phyloP scores from a whole-genome alignment of 2,329 filamentous ascomycete genomes.

The Aureobasidium sp. region DNA sequence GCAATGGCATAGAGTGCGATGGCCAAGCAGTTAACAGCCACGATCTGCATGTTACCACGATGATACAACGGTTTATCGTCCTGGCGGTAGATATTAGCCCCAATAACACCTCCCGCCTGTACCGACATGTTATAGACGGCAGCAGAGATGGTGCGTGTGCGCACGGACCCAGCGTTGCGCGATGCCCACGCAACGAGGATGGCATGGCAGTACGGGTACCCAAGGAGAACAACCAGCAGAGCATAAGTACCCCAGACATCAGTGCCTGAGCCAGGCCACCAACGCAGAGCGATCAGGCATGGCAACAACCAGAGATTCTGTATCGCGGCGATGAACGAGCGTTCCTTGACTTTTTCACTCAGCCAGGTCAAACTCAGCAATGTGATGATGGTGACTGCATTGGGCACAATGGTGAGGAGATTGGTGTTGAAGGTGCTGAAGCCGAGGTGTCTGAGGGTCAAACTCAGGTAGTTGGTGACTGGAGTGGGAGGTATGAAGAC shows the following conservation, averaged over 20 bases:
- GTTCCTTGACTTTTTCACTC: slow-evolving; percentile 41
- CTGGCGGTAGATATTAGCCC: slow-evolving; percentile 42
- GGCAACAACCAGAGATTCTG: slow-evolving; percentile 49
- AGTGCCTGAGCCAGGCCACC: slow-evolving; percentile 26
- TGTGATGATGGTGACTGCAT: slow-evolving; percentile 33
- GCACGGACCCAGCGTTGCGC: slow-evolving; percentile 34
- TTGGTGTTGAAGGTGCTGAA: slow-evolving; percentile 58
- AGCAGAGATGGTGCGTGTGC: slow-evolving; percentile 34
- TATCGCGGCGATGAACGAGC: slow-evolving; percentile 41
- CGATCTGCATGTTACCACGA: slow-evolving; percentile 33
- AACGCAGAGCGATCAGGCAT: neutral
- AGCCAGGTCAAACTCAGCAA: slow-evolving; percentile 40
- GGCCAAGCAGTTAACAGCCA: slow-evolving; percentile 25
- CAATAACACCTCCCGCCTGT: slow-evolving; percentile 42
- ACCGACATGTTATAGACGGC: slow-evolving; percentile 39
- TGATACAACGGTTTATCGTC: slow-evolving; percentile 41
- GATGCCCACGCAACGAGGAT: slow-evolving; percentile 36
- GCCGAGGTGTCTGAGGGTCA: slow-evolving; percentile 50
- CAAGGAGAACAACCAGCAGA: slow-evolving; percentile 33
- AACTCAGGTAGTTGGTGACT: slow-evolving; percentile 49
- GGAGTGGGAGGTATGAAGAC: slow-evolving; percentile 50
- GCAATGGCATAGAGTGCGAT: slow-evolving; percentile 26
- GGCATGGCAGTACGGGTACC: slow-evolving; percentile 37
- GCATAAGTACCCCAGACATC: slow-evolving; percentile 34
- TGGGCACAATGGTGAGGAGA: slow-evolving; percentile 51